Evolutionary conservation across 1,284 basidiomycete species (phyloP), one percentile per base, ranked within the genome.

Genomic region (Testicularia cyperi): DNA sequence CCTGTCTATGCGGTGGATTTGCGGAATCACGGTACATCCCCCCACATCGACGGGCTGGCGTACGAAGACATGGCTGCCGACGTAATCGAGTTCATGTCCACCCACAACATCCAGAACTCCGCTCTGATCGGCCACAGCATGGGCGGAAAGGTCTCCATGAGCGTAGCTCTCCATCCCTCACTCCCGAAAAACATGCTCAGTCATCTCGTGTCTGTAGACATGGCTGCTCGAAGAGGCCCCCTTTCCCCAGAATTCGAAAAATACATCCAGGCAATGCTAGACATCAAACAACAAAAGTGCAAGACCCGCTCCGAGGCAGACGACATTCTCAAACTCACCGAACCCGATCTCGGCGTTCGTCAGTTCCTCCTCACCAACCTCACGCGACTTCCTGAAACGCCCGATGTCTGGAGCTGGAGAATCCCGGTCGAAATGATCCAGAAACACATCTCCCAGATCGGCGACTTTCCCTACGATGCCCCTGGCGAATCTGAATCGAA

Each of bases 111-210:
- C 7, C 56, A 51, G 9, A 64, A 86, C n/a, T 80, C 88, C 19
- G 82, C 84, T 0, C 80, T 92, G 3, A 79, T 90, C 6, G 90
- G 89, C 0, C 90, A 91, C 70, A 91, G 88, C 2, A 90, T 92
- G 88, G 90, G 90, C 46, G 90, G 90, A 12, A 92, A 92, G 77
- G 87, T 85, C 1, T 87, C 86, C 0, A 90, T 90, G 88, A 75
- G 85, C 1, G 78, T 88, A 22, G 88, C 89, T 0, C 81, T 92
- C 18, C 74, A 78, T 44, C 81, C 68, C 78, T 82, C 22, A 72
- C 14, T 78, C 77, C 34, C 77, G 80, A 3, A 76, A 14, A 22
- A 44, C 29, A 37, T 43, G 44, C 27, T 92, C 14, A 78, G 81
- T 12, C 80, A 84, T 28, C 81, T 92, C n/a, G 81, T 92, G 38